Evolutionary conservation across 164 flowering plant species (phyloP).

Genomic region (Amborella trichopoda): DNA sequence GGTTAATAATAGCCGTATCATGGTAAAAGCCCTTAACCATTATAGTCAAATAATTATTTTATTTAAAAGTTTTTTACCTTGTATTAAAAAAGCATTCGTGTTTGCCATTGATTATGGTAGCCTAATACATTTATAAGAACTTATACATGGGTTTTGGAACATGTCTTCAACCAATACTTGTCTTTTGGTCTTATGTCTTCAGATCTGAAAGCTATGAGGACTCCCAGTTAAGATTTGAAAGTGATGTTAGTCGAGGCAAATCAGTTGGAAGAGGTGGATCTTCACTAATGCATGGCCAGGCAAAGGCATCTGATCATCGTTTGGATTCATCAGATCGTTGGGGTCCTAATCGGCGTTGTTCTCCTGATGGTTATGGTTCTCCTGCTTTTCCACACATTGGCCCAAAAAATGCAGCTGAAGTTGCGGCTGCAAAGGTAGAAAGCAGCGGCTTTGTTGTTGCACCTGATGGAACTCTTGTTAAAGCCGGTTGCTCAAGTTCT

Average conservation of each 20-base stretch:
- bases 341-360: constrained; percentile 15
- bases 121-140: too few species aligned
- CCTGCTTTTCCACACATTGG: constrained; percentile 9
- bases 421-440: constrained; percentile 15
- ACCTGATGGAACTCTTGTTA: constrained; percentile 16
- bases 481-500: constrained; percentile 12
- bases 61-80: neutral
- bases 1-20: too few species aligned
- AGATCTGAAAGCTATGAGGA: constrained; percentile 16
- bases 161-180: too few species aligned
- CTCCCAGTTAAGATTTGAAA: constrained; percentile 11
- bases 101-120: too few species aligned
- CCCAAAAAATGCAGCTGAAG: constrained; percentile 13
- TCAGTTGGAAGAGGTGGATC: constrained; percentile 18
- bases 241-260: constrained; percentile 14
- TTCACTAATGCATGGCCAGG: constrained; percentile 16
- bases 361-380: constrained; percentile 17
- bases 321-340: constrained; percentile 17
- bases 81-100: neutral
- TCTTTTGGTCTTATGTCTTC: constrained; percentile 10
- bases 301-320: constrained; percentile 17
- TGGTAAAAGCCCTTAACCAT: neutral
- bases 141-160: too few species aligned
- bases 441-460: constrained; percentile 22
- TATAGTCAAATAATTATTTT: neutral